Evolutionary conservation across 148 eudicot species (phyloP).

Genomic region (Gaultheria prostrata): DNA sequence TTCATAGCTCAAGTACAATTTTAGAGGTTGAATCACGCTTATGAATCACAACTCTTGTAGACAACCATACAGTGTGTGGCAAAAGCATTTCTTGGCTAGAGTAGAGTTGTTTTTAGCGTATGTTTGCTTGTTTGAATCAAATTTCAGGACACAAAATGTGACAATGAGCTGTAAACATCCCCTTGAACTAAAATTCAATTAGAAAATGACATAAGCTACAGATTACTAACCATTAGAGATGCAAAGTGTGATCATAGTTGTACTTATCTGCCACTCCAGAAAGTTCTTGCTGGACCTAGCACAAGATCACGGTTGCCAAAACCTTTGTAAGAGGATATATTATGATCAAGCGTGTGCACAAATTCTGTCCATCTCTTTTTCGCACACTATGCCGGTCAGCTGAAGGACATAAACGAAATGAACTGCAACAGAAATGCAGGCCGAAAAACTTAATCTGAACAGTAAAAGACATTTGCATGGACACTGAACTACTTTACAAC

Average conservation of each 20-base stretch:
- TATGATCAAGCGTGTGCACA: not conserved
- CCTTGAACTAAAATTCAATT: not conserved
- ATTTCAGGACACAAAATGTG: not conserved
- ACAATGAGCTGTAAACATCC: not conserved
- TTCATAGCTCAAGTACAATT: not conserved
- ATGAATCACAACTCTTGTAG: not conserved
- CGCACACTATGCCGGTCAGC: not conserved
- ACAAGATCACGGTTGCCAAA: not conserved
- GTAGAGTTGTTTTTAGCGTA: not conserved
- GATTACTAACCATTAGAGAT: not conserved
- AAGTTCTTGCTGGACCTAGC: not conserved
- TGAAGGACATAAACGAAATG: not conserved
- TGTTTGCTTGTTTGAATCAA: not conserved
- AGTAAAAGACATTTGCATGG: not conserved
- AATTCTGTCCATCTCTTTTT: not conserved
- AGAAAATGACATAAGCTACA: not conserved
- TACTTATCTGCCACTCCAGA: not conserved
- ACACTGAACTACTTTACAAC: not conserved
- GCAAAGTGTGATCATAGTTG: not conserved
- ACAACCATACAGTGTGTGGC: not conserved
- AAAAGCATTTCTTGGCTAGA: not conserved
- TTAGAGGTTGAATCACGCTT: not conserved
- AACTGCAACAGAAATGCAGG: not conserved
- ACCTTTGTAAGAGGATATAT: not conserved
- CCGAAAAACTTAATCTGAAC: not conserved